Evolutionary conservation across 2,329 filamentous ascomycete genomes (phyloP).

Genomic region (Claviceps purpurea): DNA sequence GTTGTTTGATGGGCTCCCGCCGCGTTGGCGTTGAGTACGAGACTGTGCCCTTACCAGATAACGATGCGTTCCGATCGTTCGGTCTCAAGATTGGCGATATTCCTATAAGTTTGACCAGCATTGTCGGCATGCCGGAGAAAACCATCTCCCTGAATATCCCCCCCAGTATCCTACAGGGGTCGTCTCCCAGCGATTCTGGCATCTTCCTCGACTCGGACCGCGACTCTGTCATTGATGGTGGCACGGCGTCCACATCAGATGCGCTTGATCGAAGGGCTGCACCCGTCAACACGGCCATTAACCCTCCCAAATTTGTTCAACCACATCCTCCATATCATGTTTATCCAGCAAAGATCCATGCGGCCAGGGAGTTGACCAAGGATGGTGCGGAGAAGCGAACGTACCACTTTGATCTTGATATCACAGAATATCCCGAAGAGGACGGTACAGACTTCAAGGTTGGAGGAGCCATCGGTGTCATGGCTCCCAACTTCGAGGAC

Average conservation of each 20-base stretch:
- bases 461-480: constrained; percentile 86
- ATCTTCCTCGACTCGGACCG: constrained; percentile 28
- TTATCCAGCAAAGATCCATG: constrained; percentile 76
- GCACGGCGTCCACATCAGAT: constrained; percentile 18
- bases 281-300: constrained; percentile 43
- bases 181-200: constrained; percentile 36
- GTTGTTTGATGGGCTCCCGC: constrained; percentile 40
- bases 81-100: constrained; percentile 64
- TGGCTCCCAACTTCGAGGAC: constrained; percentile 67
- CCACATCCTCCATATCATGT: constrained; percentile 90
- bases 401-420: constrained; percentile 92
- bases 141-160: constrained; percentile 57
- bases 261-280: constrained; percentile 10
- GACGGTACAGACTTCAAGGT: constrained; percentile 86
- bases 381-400: constrained; percentile 89
- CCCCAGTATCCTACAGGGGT: constrained; percentile 18
- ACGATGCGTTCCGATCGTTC: constrained; percentile 70
- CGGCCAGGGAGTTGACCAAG: constrained; percentile 74
- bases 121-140: constrained; percentile 60
- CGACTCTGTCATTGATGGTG: constrained; percentile 8
- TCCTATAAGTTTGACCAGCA: constrained; percentile 56
- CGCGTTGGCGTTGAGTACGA: constrained; percentile 38
- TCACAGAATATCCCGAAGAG: constrained; percentile 85
- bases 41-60: constrained; percentile 52
- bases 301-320: constrained; percentile 82